Conservation (phyloP, 345 rosid species). For the Eucalyptus tenuipes region DNA sequence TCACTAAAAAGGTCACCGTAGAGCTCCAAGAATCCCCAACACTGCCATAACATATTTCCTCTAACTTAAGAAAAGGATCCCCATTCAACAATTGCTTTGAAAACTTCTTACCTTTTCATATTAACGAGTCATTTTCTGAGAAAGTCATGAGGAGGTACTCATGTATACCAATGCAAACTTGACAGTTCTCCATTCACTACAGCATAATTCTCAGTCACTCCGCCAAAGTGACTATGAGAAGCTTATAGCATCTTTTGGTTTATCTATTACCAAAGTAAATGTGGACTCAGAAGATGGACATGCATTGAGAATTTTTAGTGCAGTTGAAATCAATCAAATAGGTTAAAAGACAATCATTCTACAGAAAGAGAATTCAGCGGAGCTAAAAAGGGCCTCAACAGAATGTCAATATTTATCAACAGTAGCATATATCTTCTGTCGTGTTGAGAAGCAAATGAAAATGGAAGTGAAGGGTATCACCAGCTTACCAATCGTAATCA, state of each 20-base stretch:
- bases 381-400: background rate
- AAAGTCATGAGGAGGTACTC: background rate
- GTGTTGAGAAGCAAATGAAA: background rate
- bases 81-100: background rate
- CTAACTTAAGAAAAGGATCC: background rate
- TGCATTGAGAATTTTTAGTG: background rate
- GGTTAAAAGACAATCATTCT: background rate
- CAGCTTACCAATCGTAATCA: slow-evolving; percentile 88
- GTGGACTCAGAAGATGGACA: background rate
- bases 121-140: background rate
- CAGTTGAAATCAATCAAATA: background rate
- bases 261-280: background rate
- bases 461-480: background rate
- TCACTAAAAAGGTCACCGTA: background rate
- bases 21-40: background rate
- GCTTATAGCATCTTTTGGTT: background rate
- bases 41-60: background rate
- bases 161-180: background rate
- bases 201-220: background rate
- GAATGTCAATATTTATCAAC: background rate
- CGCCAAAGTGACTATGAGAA: background rate
- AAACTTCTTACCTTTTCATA: background rate
- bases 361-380: background rate
- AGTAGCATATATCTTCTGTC: background rate
- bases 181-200: background rate